Base-by-base conservation (phyloP, 164 flowering plant genomes). In the Stephania cephalantha region DNA sequence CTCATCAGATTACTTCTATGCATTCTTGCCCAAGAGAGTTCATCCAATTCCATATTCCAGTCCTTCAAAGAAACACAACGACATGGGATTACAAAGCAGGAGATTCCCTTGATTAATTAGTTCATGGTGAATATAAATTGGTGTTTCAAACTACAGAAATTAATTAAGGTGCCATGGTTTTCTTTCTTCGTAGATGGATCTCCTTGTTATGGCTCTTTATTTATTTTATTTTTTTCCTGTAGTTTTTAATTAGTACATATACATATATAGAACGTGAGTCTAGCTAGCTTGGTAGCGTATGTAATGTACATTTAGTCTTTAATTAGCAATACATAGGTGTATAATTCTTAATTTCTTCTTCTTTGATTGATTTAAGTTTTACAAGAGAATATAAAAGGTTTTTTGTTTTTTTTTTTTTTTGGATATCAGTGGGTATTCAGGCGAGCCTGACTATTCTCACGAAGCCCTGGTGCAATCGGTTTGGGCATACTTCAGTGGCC, bases 61-160 rank as follows among this genome's bases (percentile, higher is more conserved):
- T 61, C 95, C 95, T 44, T 91, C 95, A 10, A 87, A 88, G 75
- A 85, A 85, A 75, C 95, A 91, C 86, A 89, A 90, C 70, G 84
- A 80, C 73, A 79, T 90, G 70, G 95, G 92, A 63, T 74, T 89
- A 50, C 84, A 81, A 66, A 85, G 71, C 69, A 79, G 87, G 83
- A 81, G 77, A 74, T 78, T 85, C 5, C 85, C 89, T 45, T 85
- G 81, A 85, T 58, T 58, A 72, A 85, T 58, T 58, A 72, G 3
- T 42, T 17, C 13, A 30, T 30, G 46, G 6, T 35, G 42, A 35
- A 35, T 35, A 70, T 45, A 45, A 66, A 12, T 58, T 48, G 12
- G 15, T 29, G 15, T 55, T 48, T 48, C 53, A 8, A 48, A 12
- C 4, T 48, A 48, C 42, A 35, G 1, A 48, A 48, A 48, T 29